A percentile compares a stretch with the other conserved stretches of the same genome.
Evolutionary conservation across 192 early-diverging fungal genomes (phyloP).

Genomic region (Gryganskiella cystojenkinii): DNA sequence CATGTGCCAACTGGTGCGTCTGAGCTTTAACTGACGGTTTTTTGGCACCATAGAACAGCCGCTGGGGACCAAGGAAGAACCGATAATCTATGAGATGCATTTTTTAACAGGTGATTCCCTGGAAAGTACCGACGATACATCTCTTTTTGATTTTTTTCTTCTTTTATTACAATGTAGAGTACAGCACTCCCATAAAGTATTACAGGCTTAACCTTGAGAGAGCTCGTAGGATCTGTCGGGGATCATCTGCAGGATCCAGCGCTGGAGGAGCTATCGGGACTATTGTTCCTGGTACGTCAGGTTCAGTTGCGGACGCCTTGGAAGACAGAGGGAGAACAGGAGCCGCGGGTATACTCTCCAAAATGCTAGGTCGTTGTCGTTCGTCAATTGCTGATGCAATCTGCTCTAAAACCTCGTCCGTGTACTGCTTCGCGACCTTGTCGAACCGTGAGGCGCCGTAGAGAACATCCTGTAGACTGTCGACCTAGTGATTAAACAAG

Average conservation of each 20-base stretch:
- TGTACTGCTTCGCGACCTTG: constrained; percentile 44
- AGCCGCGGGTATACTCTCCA: constrained; percentile 9
- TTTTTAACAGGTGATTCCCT: no score
- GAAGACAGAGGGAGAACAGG: not conserved
- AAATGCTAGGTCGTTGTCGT: constrained; percentile 29
- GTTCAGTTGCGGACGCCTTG: not conserved
- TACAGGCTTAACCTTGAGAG: constrained; percentile 43
- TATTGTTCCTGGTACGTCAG: not conserved
- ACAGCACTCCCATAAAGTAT: not conserved
- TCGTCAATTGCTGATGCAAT: constrained; percentile 37
- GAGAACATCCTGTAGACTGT: constrained; percentile 38
- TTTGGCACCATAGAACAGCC: no score
- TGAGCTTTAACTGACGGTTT: no score
- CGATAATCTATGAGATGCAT: not conserved
- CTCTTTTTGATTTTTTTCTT: no score
- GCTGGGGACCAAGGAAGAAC: not conserved
- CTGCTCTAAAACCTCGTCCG: constrained; percentile 46
- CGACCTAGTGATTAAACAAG: constrained; percentile 31
- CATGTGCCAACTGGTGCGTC: no score
- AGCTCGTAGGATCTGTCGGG: constrained; percentile 42
- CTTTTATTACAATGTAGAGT: no score
- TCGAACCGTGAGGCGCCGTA: constrained; percentile 40
- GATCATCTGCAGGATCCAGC: constrained; percentile 29
- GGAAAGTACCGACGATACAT: no score
- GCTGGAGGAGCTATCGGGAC: not conserved